Evolutionary conservation across 805 yeast genomes (phyloP).

Genomic region (Naumovozyma castellii): DNA sequence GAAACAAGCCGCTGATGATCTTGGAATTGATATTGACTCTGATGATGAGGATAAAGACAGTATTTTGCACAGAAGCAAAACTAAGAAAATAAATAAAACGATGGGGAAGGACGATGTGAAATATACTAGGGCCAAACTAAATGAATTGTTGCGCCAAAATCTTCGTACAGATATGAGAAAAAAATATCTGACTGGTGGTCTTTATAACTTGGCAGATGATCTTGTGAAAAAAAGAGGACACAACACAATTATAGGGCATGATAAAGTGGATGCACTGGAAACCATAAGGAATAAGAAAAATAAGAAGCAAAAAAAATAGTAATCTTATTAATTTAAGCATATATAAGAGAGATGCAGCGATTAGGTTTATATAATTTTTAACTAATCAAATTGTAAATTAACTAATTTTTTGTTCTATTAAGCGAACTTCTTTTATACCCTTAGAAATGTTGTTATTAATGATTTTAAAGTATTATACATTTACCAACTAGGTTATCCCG

Average conservation of each 20-base stretch:
- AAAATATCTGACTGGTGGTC: conserved; percentile 72
- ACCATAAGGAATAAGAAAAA: conserved; percentile 36
- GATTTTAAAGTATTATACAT: no score
- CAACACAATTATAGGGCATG: conserved; percentile 59
- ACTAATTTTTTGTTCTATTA: background rate
- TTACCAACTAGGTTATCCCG: no score
- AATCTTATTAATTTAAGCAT: no score
- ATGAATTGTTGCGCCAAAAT: conserved; percentile 41
- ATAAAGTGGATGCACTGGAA: conserved; percentile 56
- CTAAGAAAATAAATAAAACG: conserved; percentile 43
- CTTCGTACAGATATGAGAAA: conserved; percentile 55
- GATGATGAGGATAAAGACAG: conserved; percentile 49
- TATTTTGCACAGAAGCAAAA: conserved; percentile 51
- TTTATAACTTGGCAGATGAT: conserved; percentile 67
- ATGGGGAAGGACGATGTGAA: conserved; percentile 42
- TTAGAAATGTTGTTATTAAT: no score
- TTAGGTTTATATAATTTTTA: background rate
- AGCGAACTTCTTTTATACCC: no score
- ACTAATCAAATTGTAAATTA: background rate
- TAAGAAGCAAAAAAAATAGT: conserved; percentile 3
- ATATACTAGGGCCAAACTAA: conserved; percentile 42
- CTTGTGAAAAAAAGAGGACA: conserved; percentile 62
- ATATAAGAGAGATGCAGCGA: no score
- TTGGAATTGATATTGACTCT: conserved; percentile 66
- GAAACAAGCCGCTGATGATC: conserved; percentile 82